Percentiles rank a stretch among this genome's conserved stretches.
Evolutionary conservation across 495 filamentous ascomycete species (phyloP).

Genomic region (Tuber microsphaerosporum): DNA sequence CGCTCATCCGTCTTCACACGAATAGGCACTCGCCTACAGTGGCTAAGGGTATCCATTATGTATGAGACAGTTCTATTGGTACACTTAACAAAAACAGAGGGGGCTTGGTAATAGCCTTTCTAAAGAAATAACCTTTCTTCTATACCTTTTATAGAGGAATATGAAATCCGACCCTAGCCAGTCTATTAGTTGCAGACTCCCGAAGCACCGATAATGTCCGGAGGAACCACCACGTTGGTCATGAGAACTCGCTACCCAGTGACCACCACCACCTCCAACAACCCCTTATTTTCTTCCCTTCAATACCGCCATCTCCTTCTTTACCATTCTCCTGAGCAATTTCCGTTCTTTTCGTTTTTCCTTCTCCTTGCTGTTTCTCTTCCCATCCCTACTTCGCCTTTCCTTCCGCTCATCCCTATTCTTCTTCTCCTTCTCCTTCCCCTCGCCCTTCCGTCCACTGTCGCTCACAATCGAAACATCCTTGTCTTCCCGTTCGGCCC

Average conservation of each 20-base stretch:
- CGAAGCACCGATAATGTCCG: neutral
- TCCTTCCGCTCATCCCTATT: conserved; percentile 16
- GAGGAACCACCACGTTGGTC: neutral
- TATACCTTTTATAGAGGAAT: neutral
- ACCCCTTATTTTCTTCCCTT: conserved; percentile 12
- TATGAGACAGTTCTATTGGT: neutral
- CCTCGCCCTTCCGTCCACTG: conserved; percentile 19
- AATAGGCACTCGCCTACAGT: neutral
- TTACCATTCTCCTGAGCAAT: conserved; percentile 25
- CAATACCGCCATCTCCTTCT: conserved; percentile 29
- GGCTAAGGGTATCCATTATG: neutral
- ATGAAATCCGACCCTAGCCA: neutral
- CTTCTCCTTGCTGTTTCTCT: conserved; percentile 11
- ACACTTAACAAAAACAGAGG: neutral
- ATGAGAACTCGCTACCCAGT: neutral
- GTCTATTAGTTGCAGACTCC: neutral
- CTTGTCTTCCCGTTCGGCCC: conserved; percentile 10
- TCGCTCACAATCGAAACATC: conserved; percentile 21
- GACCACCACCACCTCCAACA: neutral
- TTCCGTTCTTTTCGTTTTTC: conserved; percentile 25
- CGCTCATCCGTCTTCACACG: neutral
- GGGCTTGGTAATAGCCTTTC: neutral
- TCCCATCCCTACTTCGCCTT: conserved; percentile 17
- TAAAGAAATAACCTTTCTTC: neutral
- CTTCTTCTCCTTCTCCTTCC: conserved; percentile 22